phyloP scores from a whole-genome alignment of 805 yeast genomes.

The Tetrapisispora taiwanensis region DNA sequence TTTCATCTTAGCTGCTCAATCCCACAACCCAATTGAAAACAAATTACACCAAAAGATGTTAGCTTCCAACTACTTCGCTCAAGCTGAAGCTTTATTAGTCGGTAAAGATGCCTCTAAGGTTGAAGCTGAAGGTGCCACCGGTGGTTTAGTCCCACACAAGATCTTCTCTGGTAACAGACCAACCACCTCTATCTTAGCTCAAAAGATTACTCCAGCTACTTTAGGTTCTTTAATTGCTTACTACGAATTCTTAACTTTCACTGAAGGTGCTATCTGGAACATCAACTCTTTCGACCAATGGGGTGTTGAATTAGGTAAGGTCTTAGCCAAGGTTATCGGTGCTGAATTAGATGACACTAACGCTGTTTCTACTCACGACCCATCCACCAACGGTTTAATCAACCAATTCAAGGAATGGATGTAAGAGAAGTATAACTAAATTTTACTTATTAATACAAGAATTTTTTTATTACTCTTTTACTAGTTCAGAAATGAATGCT shows the following conservation, averaged over 20 bases:
- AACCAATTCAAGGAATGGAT: conserved; percentile 90
- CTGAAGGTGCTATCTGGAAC: conserved; percentile 99
- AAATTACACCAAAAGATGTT: conserved; percentile 95
- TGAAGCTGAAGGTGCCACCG: conserved; percentile 80
- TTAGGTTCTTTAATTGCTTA: conserved; percentile 94
- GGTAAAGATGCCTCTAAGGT: conserved; percentile 85
- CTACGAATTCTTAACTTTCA: conserved; percentile 94
- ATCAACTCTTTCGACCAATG: conserved; percentile 99
- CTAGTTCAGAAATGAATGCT: neutral
- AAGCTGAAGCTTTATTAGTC: conserved; percentile 93
- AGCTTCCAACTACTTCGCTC: conserved; percentile 98
- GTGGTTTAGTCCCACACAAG: conserved; percentile 87
- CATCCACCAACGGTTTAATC: conserved; percentile 84
- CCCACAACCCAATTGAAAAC: conserved; percentile 92
- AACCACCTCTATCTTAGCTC: conserved; percentile 92
- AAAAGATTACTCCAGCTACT: conserved; percentile 92
- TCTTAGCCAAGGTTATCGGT: conserved; percentile 90
- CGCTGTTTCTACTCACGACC: conserved; percentile 64
- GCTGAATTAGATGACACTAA: conserved; percentile 63
- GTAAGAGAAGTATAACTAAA: conserved; percentile 10
- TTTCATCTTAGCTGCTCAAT: conserved; percentile 91
- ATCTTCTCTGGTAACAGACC: conserved; percentile 97
- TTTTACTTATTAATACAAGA: neutral
- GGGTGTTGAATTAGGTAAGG: conserved; percentile 99
- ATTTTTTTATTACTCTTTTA: neutral